A percentile compares a stretch with the other conserved stretches of the same genome.
These are phyloP conservation scores for Rhizopus stolonifer DNA, from an alignment of 371 early-diverging fungal genomes.

Conservation along the genomic window DNA sequence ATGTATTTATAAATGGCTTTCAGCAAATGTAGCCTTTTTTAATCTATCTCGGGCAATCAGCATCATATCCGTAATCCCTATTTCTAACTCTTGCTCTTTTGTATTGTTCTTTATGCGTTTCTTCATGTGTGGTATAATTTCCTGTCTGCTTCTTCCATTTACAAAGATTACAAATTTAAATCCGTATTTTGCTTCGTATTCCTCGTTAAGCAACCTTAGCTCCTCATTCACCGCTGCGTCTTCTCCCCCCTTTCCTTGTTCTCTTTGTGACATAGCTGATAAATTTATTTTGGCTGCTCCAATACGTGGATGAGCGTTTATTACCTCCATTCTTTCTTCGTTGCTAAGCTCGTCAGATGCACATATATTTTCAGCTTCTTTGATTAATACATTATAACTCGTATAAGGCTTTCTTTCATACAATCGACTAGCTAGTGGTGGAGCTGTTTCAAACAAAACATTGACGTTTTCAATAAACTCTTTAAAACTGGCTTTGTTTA, in stretches of 20 bases:
- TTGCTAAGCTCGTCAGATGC: conserved; percentile 51
- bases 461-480: conserved; percentile 67
- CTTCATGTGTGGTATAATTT: conserved; percentile 73
- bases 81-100: conserved; percentile 57
- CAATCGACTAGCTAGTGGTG: conserved; percentile 74
- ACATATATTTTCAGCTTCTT: conserved; percentile 52
- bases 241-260: conserved; percentile 67
- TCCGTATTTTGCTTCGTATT: conserved; percentile 81
- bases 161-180: conserved; percentile 93
- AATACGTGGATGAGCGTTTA: conserved; percentile 91
- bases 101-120: conserved; percentile 56
- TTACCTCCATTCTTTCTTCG: conserved; percentile 67
- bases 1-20: too few species aligned
- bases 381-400: conserved; percentile 65
- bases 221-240: conserved; percentile 38
- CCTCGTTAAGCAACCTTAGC: conserved; percentile 56
- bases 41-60: conserved; percentile 77
- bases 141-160: conserved; percentile 69
- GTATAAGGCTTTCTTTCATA: conserved; percentile 67
- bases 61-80: conserved; percentile 73
- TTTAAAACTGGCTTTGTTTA: conserved; percentile 57
- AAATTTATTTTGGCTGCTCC: conserved; percentile 72
- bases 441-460: conserved; percentile 84
- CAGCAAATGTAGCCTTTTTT: conserved; percentile 44
- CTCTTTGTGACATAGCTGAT: conserved; percentile 70